Evolutionary conservation across 495 filamentous ascomycete species (phyloP), one percentile per base, ranked within the genome.

Genomic region (Immersiella caudata): DNA sequence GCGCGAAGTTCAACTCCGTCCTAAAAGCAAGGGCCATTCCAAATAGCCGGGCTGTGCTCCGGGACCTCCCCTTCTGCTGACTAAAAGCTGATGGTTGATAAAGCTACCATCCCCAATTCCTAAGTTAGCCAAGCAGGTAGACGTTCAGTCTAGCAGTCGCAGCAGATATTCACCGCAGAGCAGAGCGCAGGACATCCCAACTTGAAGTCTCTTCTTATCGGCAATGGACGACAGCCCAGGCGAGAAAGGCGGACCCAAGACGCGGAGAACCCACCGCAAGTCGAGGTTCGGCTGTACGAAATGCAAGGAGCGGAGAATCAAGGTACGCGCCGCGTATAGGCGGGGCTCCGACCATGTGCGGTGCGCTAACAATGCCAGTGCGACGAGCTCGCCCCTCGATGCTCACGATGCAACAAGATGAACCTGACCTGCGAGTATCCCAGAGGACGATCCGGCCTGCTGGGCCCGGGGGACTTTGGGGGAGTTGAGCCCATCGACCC

Each of bases 291-390:
- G 74, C 24, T 75, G 74, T 51, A 66, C 66, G n/a, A 67, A 66
- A 65, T 76, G 74, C 72, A 74, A 74, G 50, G 67, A 63, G 33
- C 69, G 72, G 26, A 71, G 74, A 27, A 72, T 74, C 27, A 76
- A 75, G 74, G 74, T 74, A 67, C 29, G 62, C 40, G 6, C n/a
- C 21, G 36, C 36, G 22, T 49, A 24, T 40, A 22, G 20, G n/a
- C n/a, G n/a, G n/a, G n/a, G n/a, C n/a, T n/a, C n/a, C n/a, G n/a
- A n/a, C n/a, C n/a, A n/a, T n/a, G n/a, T n/a, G n/a, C 29, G 29
- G 29, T 33, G 29, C 25, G 33, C 66, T 68, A 62, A 68, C 50
- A 0, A 14, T 25, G 16, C 18, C 65, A 76, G 72, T 76, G 70
- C 63, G 72, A 76, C 35, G 74, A 76, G 52, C 50, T 61, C 21